Evolutionary conservation across 2,329 filamentous ascomycete genomes (phyloP).

Genomic region (Fusarium sp.): DNA sequence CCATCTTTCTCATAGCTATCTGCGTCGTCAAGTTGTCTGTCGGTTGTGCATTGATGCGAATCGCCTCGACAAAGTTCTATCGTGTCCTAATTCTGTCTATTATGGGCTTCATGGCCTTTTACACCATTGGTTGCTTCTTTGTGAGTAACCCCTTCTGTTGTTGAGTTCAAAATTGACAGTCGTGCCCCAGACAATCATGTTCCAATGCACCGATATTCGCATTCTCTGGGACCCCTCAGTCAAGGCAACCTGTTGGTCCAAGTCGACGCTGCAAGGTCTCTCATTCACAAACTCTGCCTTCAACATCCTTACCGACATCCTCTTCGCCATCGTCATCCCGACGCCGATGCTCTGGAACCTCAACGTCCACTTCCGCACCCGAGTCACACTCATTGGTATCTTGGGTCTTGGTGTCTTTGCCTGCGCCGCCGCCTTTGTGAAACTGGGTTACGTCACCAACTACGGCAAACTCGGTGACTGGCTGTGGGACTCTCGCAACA

Average conservation of each 20-base stretch:
- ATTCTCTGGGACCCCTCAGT: conserved; percentile 61
- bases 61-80: conserved; percentile 56
- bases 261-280: conserved; percentile 57
- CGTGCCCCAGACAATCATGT: conserved; percentile 56
- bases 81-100: conserved; percentile 55
- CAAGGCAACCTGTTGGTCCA: conserved; percentile 59
- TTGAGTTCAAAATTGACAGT: accelerated
- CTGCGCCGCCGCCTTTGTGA: conserved; percentile 60
- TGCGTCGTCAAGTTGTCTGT: conserved; percentile 61
- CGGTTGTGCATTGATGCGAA: conserved; percentile 59
- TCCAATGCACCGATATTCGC: conserved; percentile 65
- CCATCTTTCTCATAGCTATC: conserved; percentile 60
- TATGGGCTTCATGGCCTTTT: conserved; percentile 56
- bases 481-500: conserved; percentile 62
- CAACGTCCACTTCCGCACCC: conserved; percentile 60
- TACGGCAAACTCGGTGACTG: conserved; percentile 60
- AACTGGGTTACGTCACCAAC: conserved; percentile 56
- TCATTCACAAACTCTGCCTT: conserved; percentile 60
- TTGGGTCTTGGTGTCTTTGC: conserved; percentile 63
- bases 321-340: conserved; percentile 59
- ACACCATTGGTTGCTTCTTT: conserved; percentile 56
- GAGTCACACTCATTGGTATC: conserved; percentile 58
- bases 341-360: conserved; percentile 57
- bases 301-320: conserved; percentile 56
- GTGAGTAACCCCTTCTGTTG: conserved; percentile 36